Evolutionary conservation across 768 basidiomycete genomes (phyloP).

Genomic region (Lentinula boryana): DNA sequence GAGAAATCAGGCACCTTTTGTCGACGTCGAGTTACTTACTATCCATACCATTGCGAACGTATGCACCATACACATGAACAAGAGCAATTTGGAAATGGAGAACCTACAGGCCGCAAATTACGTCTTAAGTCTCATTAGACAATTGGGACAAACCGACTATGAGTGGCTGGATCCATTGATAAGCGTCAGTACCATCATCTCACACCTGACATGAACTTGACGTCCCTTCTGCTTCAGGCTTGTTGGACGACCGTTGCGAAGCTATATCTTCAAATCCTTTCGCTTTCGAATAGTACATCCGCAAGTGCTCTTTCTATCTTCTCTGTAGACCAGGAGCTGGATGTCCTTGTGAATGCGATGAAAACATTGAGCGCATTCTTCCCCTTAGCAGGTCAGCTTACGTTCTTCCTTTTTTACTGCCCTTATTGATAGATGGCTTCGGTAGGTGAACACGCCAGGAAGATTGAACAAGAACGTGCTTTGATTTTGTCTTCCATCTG

Average conservation of each 20-base stretch:
- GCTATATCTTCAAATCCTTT: conserved; percentile 28
- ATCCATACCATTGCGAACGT: conserved; percentile 46
- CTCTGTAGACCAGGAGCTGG: conserved; percentile 24
- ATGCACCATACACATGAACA: conserved; percentile 45
- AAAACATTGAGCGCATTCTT: conserved; percentile 26
- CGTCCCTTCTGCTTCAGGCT: conserved; percentile 18
- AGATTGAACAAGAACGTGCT: neutral
- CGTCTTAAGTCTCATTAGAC: conserved; percentile 37
- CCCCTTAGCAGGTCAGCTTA: conserved; percentile 26
- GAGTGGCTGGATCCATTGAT: conserved; percentile 48
- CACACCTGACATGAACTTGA: neutral
- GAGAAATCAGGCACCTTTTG: conserved; percentile 23
- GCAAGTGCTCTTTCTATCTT: conserved; percentile 11
- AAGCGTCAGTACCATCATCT: conserved; percentile 32
- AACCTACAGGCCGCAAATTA: conserved; percentile 38
- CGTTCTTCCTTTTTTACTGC: neutral
- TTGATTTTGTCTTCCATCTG: neutral
- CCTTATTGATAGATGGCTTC: neutral
- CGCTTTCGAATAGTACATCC: conserved; percentile 13
- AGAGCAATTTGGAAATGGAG: conserved; percentile 32
- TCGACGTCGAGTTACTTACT: conserved; percentile 37
- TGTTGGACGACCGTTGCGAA: conserved; percentile 36
- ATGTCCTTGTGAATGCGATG: conserved; percentile 27
- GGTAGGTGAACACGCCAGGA: neutral
- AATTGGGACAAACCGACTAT: conserved; percentile 45